Percentiles rank a stretch among this genome's conserved stretches.
phyloP scores from a whole-genome alignment of 129 eudicot species.

The Centaurea solstitialis region DNA sequence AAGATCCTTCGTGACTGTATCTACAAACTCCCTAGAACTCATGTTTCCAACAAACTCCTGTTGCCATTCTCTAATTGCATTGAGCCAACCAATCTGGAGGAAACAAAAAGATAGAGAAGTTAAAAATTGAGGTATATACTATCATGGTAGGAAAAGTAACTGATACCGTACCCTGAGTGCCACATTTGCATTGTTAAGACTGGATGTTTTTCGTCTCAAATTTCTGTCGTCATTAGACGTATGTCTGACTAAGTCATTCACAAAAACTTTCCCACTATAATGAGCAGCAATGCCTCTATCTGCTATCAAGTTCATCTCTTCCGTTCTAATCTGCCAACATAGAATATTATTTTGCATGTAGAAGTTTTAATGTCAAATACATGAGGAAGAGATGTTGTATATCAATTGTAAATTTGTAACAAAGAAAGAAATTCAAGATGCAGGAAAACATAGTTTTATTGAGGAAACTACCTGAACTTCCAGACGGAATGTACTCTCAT shows the following conservation, averaged over 20 bases:
- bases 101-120: background rate
- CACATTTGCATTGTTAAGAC: slow-evolving; percentile 70
- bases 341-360: background rate
- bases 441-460: slow-evolving; percentile 6
- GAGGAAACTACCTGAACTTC: slow-evolving; percentile 75
- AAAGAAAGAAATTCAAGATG: background rate
- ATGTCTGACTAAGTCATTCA: slow-evolving; percentile 71
- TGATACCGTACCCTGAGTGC: slow-evolving; percentile 74
- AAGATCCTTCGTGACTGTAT: slow-evolving; percentile 84
- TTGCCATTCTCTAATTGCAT: slow-evolving; percentile 98
- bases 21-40: slow-evolving; percentile 96
- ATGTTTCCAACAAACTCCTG: slow-evolving; percentile 97
- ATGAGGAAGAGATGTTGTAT: background rate
- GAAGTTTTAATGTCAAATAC: background rate
- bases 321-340: slow-evolving; percentile 74
- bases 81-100: slow-evolving; percentile 88
- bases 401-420: background rate
- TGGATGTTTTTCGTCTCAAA: slow-evolving; percentile 50
- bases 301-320: slow-evolving; percentile 95
- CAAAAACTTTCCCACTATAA: slow-evolving; percentile 77
- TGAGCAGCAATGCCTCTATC: slow-evolving; percentile 97
- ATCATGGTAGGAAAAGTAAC: background rate
- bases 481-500: slow-evolving; percentile 88
- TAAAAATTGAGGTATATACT: background rate
- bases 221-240: slow-evolving; percentile 51